Conservation (phyloP, 2,329 filamentous ascomycete genomes). For the Aspergillus neoniger region DNA sequence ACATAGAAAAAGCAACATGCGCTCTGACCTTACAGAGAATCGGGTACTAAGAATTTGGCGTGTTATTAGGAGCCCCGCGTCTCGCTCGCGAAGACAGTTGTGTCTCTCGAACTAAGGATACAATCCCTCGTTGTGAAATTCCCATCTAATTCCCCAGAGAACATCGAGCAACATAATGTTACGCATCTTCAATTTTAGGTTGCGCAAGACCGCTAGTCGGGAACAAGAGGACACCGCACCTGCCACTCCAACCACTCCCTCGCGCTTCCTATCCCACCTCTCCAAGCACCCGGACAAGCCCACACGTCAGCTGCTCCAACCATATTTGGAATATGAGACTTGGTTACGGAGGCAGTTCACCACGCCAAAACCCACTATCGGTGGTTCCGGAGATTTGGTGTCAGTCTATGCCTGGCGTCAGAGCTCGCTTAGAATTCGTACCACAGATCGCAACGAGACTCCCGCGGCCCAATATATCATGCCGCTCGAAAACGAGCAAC, state of each 20-base stretch:
- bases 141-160: too few relatives aligned
- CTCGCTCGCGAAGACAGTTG: too few relatives aligned
- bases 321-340: not conserved
- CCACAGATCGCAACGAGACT: not conserved
- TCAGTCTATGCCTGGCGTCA: not conserved
- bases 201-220: not conserved
- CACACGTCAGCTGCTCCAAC: not conserved
- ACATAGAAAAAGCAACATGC: too few relatives aligned
- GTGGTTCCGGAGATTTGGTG: not conserved
- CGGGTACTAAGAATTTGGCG: too few relatives aligned
- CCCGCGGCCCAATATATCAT: not conserved
- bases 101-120: too few relatives aligned
- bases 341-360: not conserved
- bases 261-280: not conserved
- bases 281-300: not conserved
- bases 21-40: too few relatives aligned
- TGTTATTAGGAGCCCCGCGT: too few relatives aligned
- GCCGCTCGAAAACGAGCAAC: not conserved
- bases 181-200: not conserved
- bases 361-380: not conserved
- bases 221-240: not conserved
- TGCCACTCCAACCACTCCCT: not conserved
- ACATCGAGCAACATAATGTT: not conserved
- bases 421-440: not conserved
- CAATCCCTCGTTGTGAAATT: too few relatives aligned